Evolutionary conservation across 2,329 filamentous ascomycete species (phyloP).

Genomic region (Exophiala viscosa): DNA sequence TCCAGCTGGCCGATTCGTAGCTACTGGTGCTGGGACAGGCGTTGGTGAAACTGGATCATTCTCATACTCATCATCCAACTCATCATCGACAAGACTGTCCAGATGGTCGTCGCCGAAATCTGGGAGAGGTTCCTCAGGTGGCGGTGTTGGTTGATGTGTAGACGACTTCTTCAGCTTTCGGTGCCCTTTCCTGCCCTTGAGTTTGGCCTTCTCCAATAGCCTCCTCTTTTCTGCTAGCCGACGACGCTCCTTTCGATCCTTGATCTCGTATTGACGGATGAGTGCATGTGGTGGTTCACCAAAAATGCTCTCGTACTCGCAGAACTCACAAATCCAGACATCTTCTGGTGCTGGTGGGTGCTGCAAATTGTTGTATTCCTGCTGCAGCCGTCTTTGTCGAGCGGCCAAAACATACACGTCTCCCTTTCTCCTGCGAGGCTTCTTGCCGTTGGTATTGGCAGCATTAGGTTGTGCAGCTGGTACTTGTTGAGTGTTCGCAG

Average conservation of each 20-base stretch:
- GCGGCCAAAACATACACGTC: constrained; percentile 73
- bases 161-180: constrained; percentile 1
- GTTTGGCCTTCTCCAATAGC: constrained; percentile 86
- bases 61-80: constrained; percentile 49
- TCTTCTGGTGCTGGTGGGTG: constrained; percentile 69
- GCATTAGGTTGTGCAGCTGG: constrained; percentile 30
- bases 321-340: constrained; percentile 95
- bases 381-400: constrained; percentile 70
- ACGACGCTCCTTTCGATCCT: constrained; percentile 79
- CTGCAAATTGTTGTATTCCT: constrained; percentile 71
- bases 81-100: constrained; percentile 47
- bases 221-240: constrained; percentile 81
- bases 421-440: constrained; percentile 62
- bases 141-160: neutral
- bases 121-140: neutral
- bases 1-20: constrained; percentile 29
- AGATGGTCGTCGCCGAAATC: constrained; percentile 29
- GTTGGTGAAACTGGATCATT: constrained; percentile 42
- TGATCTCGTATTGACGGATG: constrained; percentile 89
- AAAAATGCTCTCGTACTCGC: constrained; percentile 95
- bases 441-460: constrained; percentile 50
- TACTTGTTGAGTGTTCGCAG: constrained; percentile 37
- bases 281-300: constrained; percentile 79
- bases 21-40: constrained; percentile 36
- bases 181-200: constrained; percentile 84